Base-by-base conservation (phyloP, 495 filamentous ascomycete species). In the Xylaria grammica region DNA sequence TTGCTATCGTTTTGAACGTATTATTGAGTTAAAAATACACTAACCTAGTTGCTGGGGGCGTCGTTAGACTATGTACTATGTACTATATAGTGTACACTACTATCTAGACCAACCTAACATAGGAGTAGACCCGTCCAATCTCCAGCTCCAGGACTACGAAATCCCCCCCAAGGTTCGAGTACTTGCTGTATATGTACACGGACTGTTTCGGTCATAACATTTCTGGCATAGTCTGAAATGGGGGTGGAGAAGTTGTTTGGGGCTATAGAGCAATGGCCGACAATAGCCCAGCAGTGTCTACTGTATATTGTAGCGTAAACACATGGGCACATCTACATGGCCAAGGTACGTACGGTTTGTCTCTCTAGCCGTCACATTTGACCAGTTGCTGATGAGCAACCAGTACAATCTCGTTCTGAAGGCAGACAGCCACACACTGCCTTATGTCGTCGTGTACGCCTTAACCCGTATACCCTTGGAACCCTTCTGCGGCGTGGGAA, bases 381-480 rank as follows among this genome's bases (percentile, higher is more conserved):
- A n/a, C n/a, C n/a, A n/a, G n/a, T n/a, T n/a, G n/a, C n/a, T n/a
- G n/a, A n/a, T n/a, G n/a, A n/a, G n/a, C n/a, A n/a, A n/a, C n/a
- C n/a, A n/a, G n/a, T n/a, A n/a, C n/a, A n/a, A n/a, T n/a, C n/a
- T n/a, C n/a, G n/a, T n/a, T n/a, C n/a, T n/a, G n/a, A n/a, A n/a
- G n/a, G n/a, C n/a, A n/a, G n/a, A n/a, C n/a, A n/a, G n/a, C n/a
- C n/a, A n/a, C n/a, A n/a, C n/a, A n/a, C n/a, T n/a, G n/a, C n/a
- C n/a, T n/a, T n/a, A n/a, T n/a, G n/a, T n/a, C n/a, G 27, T 29
- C 30, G 24, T 49, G 24, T 62, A 45, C 17, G 22, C 60, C 27
- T 20, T 62, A n/a, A 62, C 49, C 42, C 15, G 48, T 13, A 62
- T 53, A 6, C 60, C 60, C 30, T 38, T 53, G 19, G 60, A 54